Evolutionary conservation across 345 rosid species (phyloP).

Genomic region (Populus nigra): DNA sequence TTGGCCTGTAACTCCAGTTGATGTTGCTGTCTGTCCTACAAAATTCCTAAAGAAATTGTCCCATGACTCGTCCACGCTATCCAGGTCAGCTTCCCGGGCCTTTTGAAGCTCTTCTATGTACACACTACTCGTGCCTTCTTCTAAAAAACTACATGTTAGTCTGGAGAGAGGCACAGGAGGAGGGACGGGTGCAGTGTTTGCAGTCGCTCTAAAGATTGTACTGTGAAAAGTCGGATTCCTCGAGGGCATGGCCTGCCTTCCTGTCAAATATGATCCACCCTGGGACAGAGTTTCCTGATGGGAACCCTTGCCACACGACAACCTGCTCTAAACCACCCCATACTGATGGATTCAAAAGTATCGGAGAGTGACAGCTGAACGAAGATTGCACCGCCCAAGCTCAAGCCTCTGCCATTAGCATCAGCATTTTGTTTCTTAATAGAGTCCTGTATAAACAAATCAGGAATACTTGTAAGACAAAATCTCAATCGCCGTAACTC

Average conservation of each 20-base stretch:
- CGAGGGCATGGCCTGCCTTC: slow-evolving; percentile 39
- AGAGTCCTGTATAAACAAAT: too few relatives aligned
- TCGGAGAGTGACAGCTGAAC: too few relatives aligned
- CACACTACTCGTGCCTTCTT: slow-evolving; percentile 73
- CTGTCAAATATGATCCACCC: slow-evolving; percentile 39
- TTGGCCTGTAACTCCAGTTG: slow-evolving; percentile 74
- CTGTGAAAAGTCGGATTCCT: slow-evolving; percentile 44
- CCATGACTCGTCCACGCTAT: slow-evolving; percentile 77
- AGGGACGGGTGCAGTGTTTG: slow-evolving; percentile 62
- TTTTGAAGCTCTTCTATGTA: slow-evolving; percentile 72
- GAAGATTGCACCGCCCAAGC: too few relatives aligned
- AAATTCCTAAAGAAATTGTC: slow-evolving; percentile 75
- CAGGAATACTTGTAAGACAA: too few relatives aligned
- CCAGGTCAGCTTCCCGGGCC: slow-evolving; percentile 74
- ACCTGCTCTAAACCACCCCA: slow-evolving; percentile 70
- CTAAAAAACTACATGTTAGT: slow-evolving; percentile 67
- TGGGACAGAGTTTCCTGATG: slow-evolving; percentile 53
- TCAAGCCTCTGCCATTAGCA: too few relatives aligned
- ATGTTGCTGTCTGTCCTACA: slow-evolving; percentile 66
- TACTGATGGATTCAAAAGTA: slow-evolving; percentile 1
- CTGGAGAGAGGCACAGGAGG: slow-evolving; percentile 70
- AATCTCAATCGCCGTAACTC: too few relatives aligned
- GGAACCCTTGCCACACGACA: slow-evolving; percentile 56
- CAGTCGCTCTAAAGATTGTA: slow-evolving; percentile 50
- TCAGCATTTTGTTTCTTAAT: too few relatives aligned